Base-by-base conservation (phyloP, 305 asterid species). In the Fraxinus greggii region DNA sequence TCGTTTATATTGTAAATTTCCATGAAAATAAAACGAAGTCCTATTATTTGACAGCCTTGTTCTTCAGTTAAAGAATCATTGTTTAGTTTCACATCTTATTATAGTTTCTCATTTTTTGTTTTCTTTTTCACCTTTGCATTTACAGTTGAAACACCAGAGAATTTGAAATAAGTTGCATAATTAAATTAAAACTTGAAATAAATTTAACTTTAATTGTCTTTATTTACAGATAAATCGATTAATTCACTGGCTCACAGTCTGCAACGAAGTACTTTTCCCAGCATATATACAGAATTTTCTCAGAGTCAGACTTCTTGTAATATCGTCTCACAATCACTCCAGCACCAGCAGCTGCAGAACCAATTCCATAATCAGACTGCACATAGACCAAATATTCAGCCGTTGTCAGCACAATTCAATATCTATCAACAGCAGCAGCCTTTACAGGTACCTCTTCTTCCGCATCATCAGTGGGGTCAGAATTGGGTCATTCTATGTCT, bases 381-480 rank as follows among this genome's bases (percentile, higher is more conserved):
- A 54, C 81, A 79, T 81, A 63, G 86, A 24, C 33, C 82, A 15
- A 84, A 75, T 80, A 36, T 76, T 10, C 85, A 78, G 79, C 87
- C 84, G 19, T 74, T 70, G 32, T 59, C 79, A 8, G n/a, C 38
- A 76, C 86, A 74, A 69, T 78, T 86, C 51, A 79, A 85, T 80
- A 12, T 36, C 7, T 84, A 85, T 75, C 74, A 32, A 38, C 87
- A 77, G 51, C 84, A 73, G 28, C 83, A 72, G 24, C 74, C 79
- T 35, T 65, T 45, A 48, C 87, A 79, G 87, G 89, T 88, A 76
- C 28, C 8, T 72, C 63, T 77, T 69, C 69, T 51, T 17, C 51
- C 0, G 61, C 48, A 2, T 69, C 33, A 29, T 69, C 75, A 29
- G 75, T 69, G 38, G 12, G 40, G 40, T 69, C 31, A 12, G 19